Conservation (phyloP, 371 early-diverging fungal species). For the Lichtheimia corymbifera region DNA sequence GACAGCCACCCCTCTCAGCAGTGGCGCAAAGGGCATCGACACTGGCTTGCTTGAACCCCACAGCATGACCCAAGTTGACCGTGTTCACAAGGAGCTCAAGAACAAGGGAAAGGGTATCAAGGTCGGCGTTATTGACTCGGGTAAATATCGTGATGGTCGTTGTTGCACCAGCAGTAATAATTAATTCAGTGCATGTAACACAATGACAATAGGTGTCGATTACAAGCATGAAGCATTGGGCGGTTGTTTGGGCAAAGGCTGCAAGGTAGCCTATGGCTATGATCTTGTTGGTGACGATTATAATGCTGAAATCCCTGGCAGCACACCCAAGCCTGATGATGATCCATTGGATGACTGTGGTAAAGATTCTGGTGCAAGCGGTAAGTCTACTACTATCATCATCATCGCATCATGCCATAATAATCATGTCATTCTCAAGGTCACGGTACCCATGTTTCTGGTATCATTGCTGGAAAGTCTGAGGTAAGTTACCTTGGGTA, state of each 20-base stretch:
- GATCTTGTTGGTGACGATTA: slow-evolving; percentile 64
- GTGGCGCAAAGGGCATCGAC: background rate
- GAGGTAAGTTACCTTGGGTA: slow-evolving; percentile 25
- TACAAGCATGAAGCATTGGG: slow-evolving; percentile 75
- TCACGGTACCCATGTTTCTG: slow-evolving; percentile 70
- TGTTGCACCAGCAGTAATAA: too few relatives aligned
- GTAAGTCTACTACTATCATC: slow-evolving; percentile 11
- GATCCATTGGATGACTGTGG: slow-evolving; percentile 48
- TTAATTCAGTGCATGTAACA: background rate
- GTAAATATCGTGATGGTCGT: slow-evolving; percentile 30
- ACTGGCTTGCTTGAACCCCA: slow-evolving; percentile 26
- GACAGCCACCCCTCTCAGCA: background rate
- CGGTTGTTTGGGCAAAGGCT: slow-evolving; percentile 63
- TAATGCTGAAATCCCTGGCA: slow-evolving; percentile 27
- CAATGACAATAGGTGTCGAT: slow-evolving; percentile 46
- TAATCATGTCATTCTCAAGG: slow-evolving; percentile 18
- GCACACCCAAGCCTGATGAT: slow-evolving; percentile 20
- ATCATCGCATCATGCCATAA: background rate
- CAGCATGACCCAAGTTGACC: slow-evolving; percentile 43
- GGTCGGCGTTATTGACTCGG: slow-evolving; percentile 74
- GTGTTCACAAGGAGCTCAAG: slow-evolving; percentile 41
- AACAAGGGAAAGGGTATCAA: slow-evolving; percentile 68
- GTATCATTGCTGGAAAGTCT: slow-evolving; percentile 62
- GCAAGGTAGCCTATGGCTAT: slow-evolving; percentile 59
- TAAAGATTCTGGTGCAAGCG: slow-evolving; percentile 32